These are phyloP conservation scores for Hylodesmum podocarpum DNA, from an alignment of 306 rosid genomes.

Conservation along the genomic window DNA sequence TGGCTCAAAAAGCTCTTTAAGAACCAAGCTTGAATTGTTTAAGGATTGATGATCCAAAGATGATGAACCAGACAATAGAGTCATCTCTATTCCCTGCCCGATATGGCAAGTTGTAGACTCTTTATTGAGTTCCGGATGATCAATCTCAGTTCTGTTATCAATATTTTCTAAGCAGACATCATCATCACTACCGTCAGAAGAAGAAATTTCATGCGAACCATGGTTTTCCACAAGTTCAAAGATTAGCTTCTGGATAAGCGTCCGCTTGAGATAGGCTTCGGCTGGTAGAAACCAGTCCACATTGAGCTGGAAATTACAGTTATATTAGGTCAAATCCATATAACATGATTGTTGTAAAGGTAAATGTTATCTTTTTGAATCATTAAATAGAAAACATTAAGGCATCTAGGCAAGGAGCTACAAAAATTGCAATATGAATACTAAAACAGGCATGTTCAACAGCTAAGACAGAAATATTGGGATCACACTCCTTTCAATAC, in stretches of 20 bases:
- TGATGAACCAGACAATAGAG: slow-evolving; percentile 71
- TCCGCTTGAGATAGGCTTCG: slow-evolving; percentile 91
- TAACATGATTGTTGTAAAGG: not conserved
- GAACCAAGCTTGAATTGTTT: slow-evolving; percentile 70
- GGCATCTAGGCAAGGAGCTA: slow-evolving; percentile 10
- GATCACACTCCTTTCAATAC: not conserved
- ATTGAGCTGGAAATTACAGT: slow-evolving; percentile 61
- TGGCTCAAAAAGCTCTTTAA: slow-evolving; percentile 72
- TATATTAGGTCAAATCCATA: slow-evolving; percentile 25
- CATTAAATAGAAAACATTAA: slow-evolving; percentile 6
- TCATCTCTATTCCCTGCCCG: slow-evolving; percentile 70
- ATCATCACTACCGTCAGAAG: slow-evolving; percentile 55
- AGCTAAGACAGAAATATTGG: not conserved
- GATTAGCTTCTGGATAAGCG: slow-evolving; percentile 79
- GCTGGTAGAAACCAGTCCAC: slow-evolving; percentile 85
- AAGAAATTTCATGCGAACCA: slow-evolving; percentile 42
- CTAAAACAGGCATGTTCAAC: slow-evolving; percentile 11
- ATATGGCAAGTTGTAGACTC: slow-evolving; percentile 48
- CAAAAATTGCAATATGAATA: slow-evolving; percentile 6
- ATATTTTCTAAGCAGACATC: slow-evolving; percentile 38
- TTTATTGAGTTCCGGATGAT: slow-evolving; percentile 47
- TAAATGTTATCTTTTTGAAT: slow-evolving; percentile 2
- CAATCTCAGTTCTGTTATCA: slow-evolving; percentile 40
- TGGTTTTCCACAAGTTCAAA: slow-evolving; percentile 65
- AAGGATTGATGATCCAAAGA: slow-evolving; percentile 56